phyloP scores from a whole-genome alignment of 129 eudicot genomes.

The Solidago caesia region DNA sequence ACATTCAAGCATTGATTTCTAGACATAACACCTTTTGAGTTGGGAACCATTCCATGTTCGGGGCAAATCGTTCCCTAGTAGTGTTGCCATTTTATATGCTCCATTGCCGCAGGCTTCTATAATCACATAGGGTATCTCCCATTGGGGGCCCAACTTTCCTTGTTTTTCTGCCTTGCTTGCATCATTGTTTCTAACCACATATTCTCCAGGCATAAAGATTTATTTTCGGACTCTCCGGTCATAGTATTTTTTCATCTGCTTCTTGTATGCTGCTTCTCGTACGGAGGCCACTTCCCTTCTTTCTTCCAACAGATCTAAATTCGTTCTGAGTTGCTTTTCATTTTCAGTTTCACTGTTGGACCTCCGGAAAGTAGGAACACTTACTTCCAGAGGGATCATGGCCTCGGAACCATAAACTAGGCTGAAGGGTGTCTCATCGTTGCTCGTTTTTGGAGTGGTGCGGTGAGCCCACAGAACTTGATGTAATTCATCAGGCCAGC shows the following conservation, averaged over 20 bases:
- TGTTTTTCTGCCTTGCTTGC: neutral
- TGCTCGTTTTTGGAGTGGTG: neutral
- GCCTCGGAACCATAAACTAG: neutral
- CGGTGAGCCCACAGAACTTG: neutral
- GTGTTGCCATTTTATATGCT: too few relatives aligned
- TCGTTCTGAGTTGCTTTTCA: accelerated
- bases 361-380: neutral
- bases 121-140: too few relatives aligned
- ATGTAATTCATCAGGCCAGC: neutral
- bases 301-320: neutral
- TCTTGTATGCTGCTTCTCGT: neutral
- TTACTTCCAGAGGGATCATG: neutral
- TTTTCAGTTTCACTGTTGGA: accelerated
- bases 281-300: neutral
- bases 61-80: too few relatives aligned
- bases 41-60: too few relatives aligned
- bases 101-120: too few relatives aligned
- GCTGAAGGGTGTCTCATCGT: neutral
- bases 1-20: too few relatives aligned
- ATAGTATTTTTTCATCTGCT: neutral
- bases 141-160: neutral
- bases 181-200: neutral
- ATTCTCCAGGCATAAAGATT: neutral
- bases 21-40: too few relatives aligned
- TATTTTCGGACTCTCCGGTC: neutral